Percentiles rank a stretch among this genome's conserved stretches.
Evolutionary conservation across 2,329 filamentous ascomycete species (phyloP).

Genomic region (Curvularia sp.): DNA sequence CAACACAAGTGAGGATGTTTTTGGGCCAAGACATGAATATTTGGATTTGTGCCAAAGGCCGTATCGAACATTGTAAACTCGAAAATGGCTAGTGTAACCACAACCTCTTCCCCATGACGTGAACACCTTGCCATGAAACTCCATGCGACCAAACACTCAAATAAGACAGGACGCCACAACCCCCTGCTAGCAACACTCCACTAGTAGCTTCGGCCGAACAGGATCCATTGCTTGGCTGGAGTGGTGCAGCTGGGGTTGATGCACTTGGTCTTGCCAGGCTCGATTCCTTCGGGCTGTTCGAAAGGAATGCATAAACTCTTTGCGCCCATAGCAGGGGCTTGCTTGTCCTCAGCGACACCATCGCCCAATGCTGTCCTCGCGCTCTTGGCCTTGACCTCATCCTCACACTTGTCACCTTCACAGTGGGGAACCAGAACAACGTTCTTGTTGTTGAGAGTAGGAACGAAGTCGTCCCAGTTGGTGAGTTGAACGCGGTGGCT

Average conservation of each 20-base stretch:
- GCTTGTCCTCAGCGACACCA: constrained; percentile 76
- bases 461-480: constrained; percentile 89
- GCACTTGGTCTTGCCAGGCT: constrained; percentile 85
- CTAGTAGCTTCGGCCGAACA: constrained; percentile 74
- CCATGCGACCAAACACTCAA: constrained; percentile 32
- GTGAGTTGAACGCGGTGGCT: constrained; percentile 81
- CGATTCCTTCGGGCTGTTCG: constrained; percentile 82
- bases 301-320: constrained; percentile 82
- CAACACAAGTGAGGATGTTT: not conserved
- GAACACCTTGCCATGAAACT: constrained; percentile 27
- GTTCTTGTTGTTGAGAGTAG: constrained; percentile 89
- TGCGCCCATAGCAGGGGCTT: constrained; percentile 76
- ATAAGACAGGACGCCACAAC: constrained; percentile 12
- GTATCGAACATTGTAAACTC: constrained; percentile 14
- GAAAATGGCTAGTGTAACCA: constrained; percentile 10
- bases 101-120: constrained; percentile 20
- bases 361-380: constrained; percentile 72
- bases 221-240: constrained; percentile 83
- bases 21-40: not conserved
- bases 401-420: constrained; percentile 82
- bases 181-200: not conserved
- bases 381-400: constrained; percentile 92
- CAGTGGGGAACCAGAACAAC: constrained; percentile 93
- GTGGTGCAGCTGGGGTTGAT: constrained; percentile 83
- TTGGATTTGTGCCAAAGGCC: constrained; percentile 6